A percentile compares a stretch with the other conserved stretches of the same genome.
phyloP scores from a whole-genome alignment of 169 alveolate species.

The Plasmodium gonderi region DNA sequence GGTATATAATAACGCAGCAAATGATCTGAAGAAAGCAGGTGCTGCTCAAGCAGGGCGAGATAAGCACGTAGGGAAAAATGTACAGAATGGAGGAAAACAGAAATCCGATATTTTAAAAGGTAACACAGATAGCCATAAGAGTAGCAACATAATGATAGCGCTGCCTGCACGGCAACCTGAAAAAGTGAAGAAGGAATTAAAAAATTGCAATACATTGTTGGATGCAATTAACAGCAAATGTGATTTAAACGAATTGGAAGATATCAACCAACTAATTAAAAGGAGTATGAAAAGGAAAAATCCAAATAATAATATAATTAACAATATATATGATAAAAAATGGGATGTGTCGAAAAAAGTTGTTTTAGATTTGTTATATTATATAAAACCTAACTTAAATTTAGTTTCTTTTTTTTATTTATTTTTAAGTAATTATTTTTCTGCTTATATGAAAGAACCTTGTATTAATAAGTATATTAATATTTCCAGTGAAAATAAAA shows the following conservation, averaged over 20 bases:
- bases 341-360: conserved; percentile 71
- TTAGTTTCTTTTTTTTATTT: conserved; percentile 69
- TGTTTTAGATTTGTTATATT: conserved; percentile 41
- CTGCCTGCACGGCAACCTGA: neutral
- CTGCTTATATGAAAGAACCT: conserved; percentile 30
- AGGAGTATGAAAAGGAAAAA: conserved; percentile 27
- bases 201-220: neutral
- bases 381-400: conserved; percentile 54
- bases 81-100: neutral
- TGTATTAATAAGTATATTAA: conserved; percentile 31
- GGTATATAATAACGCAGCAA: neutral
- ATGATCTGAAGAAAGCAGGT: neutral
- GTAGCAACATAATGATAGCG: conserved; percentile 17
- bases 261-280: conserved; percentile 40
- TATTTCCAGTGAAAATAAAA: conserved; percentile 52
- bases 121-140: neutral
- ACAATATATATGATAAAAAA: conserved; percentile 53
- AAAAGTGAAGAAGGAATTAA: neutral
- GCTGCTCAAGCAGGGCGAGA: neutral
- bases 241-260: conserved; percentile 39
- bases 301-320: conserved; percentile 40
- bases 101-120: neutral
- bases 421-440: conserved; percentile 62
- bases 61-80: neutral
- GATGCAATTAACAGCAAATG: conserved; percentile 23